phyloP scores from a whole-genome alignment of 768 basidiomycete genomes.

The Boletus pseudopeckii region DNA sequence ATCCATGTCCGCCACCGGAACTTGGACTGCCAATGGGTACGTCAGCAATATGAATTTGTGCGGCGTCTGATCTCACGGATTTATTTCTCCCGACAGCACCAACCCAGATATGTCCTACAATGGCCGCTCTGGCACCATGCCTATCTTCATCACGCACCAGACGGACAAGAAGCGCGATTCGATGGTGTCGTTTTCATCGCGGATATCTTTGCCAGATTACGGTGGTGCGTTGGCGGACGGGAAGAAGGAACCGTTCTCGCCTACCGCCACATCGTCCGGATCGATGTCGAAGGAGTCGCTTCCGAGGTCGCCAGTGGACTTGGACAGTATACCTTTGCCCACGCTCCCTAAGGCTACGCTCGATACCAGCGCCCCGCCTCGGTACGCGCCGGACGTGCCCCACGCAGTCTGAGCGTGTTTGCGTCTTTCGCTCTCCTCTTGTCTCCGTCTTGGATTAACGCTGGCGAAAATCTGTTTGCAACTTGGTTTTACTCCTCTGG shows the following conservation, averaged over 20 bases:
- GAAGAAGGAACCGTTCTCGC: conserved; percentile 21
- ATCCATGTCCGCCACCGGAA: conserved; percentile 19
- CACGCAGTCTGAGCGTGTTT: conserved; percentile 13
- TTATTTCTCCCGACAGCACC: conserved; percentile 10
- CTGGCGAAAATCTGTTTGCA: neutral
- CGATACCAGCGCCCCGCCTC: conserved; percentile 18
- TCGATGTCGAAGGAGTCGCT: conserved; percentile 30
- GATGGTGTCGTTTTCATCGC: conserved; percentile 44
- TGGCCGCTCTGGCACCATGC: conserved; percentile 28
- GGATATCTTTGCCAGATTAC: conserved; percentile 42
- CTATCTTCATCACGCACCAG: conserved; percentile 45
- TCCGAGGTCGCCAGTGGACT: conserved; percentile 21
- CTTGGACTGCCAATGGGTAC: conserved; percentile 27
- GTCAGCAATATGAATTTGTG: conserved; percentile 7
- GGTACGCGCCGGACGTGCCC: conserved; percentile 18
- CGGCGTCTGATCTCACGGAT: neutral
- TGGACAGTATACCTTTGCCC: conserved; percentile 13
- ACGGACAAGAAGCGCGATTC: conserved; percentile 48
- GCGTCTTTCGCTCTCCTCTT: too few relatives aligned
- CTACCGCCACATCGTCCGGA: conserved; percentile 17
- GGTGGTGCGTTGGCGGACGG: conserved; percentile 32
- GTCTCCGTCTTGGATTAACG: neutral
- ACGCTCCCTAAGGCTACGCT: conserved; percentile 17
- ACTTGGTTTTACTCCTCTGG: too few relatives aligned
- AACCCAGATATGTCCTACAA: conserved; percentile 24